Conservation (phyloP, 179 eudicot genomes). For the Heliamphora pulchella region DNA sequence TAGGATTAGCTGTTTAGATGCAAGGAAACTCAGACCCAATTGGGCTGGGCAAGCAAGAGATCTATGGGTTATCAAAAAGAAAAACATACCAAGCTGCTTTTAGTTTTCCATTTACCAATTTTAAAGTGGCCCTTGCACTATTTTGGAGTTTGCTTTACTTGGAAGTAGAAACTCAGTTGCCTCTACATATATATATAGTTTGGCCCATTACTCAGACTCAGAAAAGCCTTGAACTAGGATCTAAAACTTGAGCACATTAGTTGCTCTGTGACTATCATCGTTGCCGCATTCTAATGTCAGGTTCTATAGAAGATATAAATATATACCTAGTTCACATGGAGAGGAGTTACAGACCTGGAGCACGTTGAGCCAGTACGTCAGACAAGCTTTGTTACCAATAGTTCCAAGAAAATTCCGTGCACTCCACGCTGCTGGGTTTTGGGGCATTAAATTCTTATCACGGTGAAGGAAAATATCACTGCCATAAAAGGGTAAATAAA, state of each 20-base stretch:
- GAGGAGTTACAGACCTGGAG: conserved; percentile 37
- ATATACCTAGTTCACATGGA: neutral
- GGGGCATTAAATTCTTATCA: conserved; percentile 78
- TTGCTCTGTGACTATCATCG: neutral
- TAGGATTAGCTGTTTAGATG: too few relatives aligned
- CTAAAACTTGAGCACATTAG: neutral
- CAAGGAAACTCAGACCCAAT: too few relatives aligned
- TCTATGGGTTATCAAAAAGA: too few relatives aligned
- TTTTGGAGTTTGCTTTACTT: neutral
- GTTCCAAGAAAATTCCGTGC: conserved; percentile 90
- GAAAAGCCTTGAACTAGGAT: neutral
- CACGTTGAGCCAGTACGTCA: conserved; percentile 72
- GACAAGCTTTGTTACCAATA: conserved; percentile 48
- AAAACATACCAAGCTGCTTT: too few relatives aligned
- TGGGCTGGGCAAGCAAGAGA: too few relatives aligned
- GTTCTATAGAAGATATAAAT: too few relatives aligned
- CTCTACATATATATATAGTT: too few relatives aligned
- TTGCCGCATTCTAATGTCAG: neutral
- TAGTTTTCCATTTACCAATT: too few relatives aligned
- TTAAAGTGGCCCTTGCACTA: neutral
- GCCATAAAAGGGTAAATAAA: conserved; percentile 35
- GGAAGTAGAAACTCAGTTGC: neutral
- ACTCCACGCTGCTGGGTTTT: conserved; percentile 88
- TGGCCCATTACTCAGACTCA: neutral
- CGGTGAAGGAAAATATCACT: conserved; percentile 89